Evolutionary conservation across 495 filamentous ascomycete genomes (phyloP).

Genomic region (Amniculicola lignicola): DNA sequence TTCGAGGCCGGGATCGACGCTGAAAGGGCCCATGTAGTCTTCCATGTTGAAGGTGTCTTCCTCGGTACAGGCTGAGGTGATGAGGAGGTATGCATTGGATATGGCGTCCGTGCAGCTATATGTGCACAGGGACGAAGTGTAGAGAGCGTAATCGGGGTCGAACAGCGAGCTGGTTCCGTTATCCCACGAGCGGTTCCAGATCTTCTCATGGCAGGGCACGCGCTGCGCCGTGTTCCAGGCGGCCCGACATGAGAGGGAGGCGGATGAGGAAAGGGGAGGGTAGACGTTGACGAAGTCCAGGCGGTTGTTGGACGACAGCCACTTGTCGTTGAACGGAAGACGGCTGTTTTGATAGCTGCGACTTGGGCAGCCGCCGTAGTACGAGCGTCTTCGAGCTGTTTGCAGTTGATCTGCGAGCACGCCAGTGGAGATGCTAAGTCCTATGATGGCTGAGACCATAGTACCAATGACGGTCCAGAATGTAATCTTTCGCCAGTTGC

Average conservation of each 20-base stretch:
- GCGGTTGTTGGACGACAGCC: conserved; percentile 2
- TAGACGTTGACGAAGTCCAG: conserved; percentile 15
- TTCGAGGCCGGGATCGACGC: conserved; percentile 15
- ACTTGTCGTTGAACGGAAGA: neutral
- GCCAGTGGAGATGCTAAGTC: conserved; percentile 12
- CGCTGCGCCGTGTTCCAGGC: conserved; percentile 8
- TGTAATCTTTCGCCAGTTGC: conserved; percentile 11
- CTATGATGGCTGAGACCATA: conserved; percentile 8
- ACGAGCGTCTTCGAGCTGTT: neutral
- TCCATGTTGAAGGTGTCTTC: conserved; percentile 17
- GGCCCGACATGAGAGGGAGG: conserved; percentile 1
- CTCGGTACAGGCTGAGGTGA: conserved; percentile 13
- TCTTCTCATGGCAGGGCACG: conserved; percentile 22
- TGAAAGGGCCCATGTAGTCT: conserved; percentile 11
- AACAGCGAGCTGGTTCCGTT: conserved; percentile 17
- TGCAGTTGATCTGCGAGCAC: conserved; percentile 6
- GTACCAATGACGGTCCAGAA: conserved; percentile 4
- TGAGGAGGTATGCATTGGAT: conserved; percentile 8
- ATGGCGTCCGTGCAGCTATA: conserved; percentile 2
- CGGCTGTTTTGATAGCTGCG: neutral
- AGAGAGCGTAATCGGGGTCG: conserved; percentile 12
- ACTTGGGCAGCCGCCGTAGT: neutral
- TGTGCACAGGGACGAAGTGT: conserved; percentile 2
- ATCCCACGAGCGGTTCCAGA: conserved; percentile 27
- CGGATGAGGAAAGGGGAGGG: conserved; percentile 1